Evolutionary conservation across 306 rosid genomes (phyloP), one percentile per base, ranked within the genome.

Genomic region (Betula pendula): DNA sequence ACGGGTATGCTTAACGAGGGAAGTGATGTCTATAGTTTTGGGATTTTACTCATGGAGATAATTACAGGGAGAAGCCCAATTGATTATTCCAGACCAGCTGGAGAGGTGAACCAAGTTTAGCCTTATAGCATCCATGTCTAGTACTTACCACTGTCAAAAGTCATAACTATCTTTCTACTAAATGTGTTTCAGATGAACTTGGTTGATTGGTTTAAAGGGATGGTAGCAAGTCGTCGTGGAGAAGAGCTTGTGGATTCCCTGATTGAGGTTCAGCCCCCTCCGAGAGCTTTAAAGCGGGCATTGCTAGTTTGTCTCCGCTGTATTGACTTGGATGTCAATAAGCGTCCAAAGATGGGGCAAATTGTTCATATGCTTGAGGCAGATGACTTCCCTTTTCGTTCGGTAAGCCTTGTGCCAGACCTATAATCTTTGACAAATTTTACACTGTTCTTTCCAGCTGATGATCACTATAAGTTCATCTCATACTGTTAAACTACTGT

Each of bases 261-360:
- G 69, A 87, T 95, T n/a, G 90, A 85, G 87, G 73, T 85, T 82
- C 90, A 84, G 50, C 96, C 98, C 59, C 49, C 93, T 66, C 90
- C 91, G 8, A 88, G 97, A 85, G 85, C 92, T 72, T 65, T 95
- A 84, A 95, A 95, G 82, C 84, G 98, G 9, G 87, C 86, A 76
- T 83, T 95, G 82, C 92, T 95, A 38, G 85, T 92, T 76, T 95
- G 98, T 72, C 89, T 95, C 38, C 96, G 97, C 35, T 92, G 98
- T 78, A 88, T 95, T 68, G 98, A 95, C 70, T 75, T 90, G 88
- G 98, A 95, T 79, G 96, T 88, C 40, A 42, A 52, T 67, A 95
- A 95, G 85, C 88, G 98, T 49, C 98, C 98, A 27, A 95, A 92
- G 79, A 95, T 95, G 98, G 95, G 98, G 77, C 98, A 95, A 83